Evolutionary conservation across 768 basidiomycete genomes (phyloP).

Genomic region (Lentinus tigrinus): DNA sequence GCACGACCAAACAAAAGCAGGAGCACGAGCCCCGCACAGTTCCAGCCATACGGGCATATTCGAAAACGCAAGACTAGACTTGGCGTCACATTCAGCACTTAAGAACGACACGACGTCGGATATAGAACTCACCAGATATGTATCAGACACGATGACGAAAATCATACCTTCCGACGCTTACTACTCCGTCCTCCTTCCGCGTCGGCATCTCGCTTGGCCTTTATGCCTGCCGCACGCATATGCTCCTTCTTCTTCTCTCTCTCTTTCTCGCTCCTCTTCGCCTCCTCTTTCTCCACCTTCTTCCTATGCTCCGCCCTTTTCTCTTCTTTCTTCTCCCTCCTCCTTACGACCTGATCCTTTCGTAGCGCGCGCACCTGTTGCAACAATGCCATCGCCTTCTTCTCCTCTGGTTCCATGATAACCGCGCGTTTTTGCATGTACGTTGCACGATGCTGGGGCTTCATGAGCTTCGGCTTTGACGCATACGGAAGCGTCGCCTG

Average conservation of each 20-base stretch:
- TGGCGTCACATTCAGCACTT: too few relatives aligned
- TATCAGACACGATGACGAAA: background rate
- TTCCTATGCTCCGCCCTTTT: slow-evolving; percentile 65
- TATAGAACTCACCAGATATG: background rate
- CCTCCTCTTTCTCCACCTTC: slow-evolving; percentile 71
- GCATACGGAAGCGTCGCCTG: slow-evolving; percentile 90
- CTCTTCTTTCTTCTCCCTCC: slow-evolving; percentile 88
- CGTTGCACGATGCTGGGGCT: slow-evolving; percentile 69
- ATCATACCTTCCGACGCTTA: slow-evolving; percentile 41
- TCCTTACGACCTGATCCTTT: slow-evolving; percentile 78
- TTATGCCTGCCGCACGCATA: slow-evolving; percentile 71
- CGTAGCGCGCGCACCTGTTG: slow-evolving; percentile 92
- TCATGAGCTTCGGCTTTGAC: slow-evolving; percentile 85
- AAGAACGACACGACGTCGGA: too few relatives aligned
- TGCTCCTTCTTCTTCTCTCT: slow-evolving; percentile 75
- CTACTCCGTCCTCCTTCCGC: slow-evolving; percentile 45
- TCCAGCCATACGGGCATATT: too few relatives aligned
- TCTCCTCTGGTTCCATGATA: slow-evolving; percentile 93
- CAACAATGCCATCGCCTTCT: slow-evolving; percentile 83
- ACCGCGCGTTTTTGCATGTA: slow-evolving; percentile 95
- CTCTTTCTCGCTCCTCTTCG: slow-evolving; percentile 59
- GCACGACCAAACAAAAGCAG: too few relatives aligned
- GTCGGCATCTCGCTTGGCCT: slow-evolving; percentile 65
- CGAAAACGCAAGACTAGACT: too few relatives aligned
- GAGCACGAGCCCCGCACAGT: too few relatives aligned